Evolutionary conservation across 1,284 basidiomycete genomes (phyloP), one percentile per base, ranked within the genome.

Genomic region (Rhodotorula sp.): DNA sequence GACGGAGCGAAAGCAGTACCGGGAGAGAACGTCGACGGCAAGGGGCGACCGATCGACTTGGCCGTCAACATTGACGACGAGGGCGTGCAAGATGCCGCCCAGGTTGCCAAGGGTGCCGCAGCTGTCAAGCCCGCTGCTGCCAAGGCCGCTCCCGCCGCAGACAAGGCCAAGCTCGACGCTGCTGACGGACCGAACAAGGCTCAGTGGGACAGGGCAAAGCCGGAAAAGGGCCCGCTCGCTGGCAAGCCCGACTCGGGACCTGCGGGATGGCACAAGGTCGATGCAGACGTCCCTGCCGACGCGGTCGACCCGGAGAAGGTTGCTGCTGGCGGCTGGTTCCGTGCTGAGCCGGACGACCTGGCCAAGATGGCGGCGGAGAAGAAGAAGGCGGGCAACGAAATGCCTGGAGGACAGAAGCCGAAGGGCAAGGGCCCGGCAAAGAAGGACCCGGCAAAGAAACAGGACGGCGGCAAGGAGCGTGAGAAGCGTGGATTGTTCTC

Each of bases 51-150:
- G 54, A 62, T 73, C 64, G 70, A 74, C 60, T 52, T 68, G 61
- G 76, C 73, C 8, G 74, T 73, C 53, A 78, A 78, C 51, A 73
- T 71, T 79, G 80, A 70, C 80, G 72, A 74, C 52, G 67, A 71
- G 80, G 84, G 7, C 90, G 64, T 70, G 46, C 68, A 69, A 36
- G 72, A 71, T 46, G 76, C 73, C 22, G 73, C 74, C 52, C 68
- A 70, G 47, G 51, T 46, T 13, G 60, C 57, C 27, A n/a, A 39
- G 32, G 56, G 65, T 51, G 69, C 66, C 20, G 68, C 67, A 7
- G 62, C 55, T 30, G 64, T 49, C 20, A 19, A 59, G 17, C 39
- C 34, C 32, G 58, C 17, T 6, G 62, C 51, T 17, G 57, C n/a
- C 19, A 54, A 57, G 7, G 49, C n/a, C 22, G 54, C 34, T 29